These are phyloP conservation scores for Usnea hakonensis DNA, from an alignment of 495 filamentous ascomycete genomes.

Conservation along the genomic window DNA sequence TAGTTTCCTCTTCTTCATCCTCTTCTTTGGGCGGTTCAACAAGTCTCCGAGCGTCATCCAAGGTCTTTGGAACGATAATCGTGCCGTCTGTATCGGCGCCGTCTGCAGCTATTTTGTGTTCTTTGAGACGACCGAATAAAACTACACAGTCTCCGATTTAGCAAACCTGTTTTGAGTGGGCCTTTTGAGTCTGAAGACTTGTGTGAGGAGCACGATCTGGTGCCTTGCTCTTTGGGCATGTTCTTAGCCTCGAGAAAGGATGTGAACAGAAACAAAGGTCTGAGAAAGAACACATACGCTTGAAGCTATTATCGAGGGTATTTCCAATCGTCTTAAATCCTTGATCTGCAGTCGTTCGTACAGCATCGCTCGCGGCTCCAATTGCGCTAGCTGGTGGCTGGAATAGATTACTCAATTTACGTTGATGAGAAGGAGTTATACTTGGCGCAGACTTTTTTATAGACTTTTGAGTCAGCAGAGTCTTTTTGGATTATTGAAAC, in stretches of 20 bases:
- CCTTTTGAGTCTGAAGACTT: not conserved
- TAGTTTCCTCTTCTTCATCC: conserved; percentile 43
- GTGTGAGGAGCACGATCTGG: not conserved
- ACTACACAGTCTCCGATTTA: conserved; percentile 27
- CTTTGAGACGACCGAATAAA: conserved; percentile 79
- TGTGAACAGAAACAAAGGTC: not conserved
- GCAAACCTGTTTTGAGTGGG: not conserved
- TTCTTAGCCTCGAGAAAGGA: not conserved
- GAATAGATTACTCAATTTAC: conserved; percentile 75
- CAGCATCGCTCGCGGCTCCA: conserved; percentile 72
- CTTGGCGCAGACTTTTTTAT: conserved; percentile 35
- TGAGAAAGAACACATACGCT: conserved; percentile 34
- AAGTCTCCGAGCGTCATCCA: conserved; percentile 85
- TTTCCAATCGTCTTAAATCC: conserved; percentile 76
- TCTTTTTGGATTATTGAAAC: too few species aligned
- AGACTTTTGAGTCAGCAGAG: too few species aligned
- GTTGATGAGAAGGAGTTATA: conserved; percentile 42
- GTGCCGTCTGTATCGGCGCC: conserved; percentile 34
- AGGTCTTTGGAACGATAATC: conserved; percentile 67
- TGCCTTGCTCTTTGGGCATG: not conserved
- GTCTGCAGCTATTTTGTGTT: conserved; percentile 41
- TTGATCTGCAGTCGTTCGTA: conserved; percentile 82
- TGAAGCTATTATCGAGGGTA: conserved; percentile 84
- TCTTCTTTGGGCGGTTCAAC: conserved; percentile 57
- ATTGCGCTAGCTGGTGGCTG: conserved; percentile 71